Evolutionary conservation across 345 rosid species (phyloP), one percentile per base, ranked within the genome.

Genomic region (Tarenaya hassleriana): DNA sequence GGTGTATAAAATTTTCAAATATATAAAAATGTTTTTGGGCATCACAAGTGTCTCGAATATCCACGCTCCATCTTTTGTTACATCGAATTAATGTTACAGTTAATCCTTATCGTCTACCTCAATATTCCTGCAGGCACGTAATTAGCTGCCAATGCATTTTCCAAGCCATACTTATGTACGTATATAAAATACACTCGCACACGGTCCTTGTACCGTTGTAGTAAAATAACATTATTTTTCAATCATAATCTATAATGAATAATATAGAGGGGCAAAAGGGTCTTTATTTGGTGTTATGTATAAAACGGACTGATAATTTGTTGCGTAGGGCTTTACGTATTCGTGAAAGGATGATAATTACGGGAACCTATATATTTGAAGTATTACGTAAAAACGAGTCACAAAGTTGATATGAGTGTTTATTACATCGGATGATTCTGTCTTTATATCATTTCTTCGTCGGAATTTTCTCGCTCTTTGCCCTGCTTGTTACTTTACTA

Each of bases 41-140:
- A 56, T 58, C 45, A 64, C 53, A 64, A 31, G 63, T 58, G 49
- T 51, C 43, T 31, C 52, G 50, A 59, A 52, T 65, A 52, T 65
- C 60, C 38, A 58, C 40, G 49, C 40, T 51, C 39, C 52, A 61
- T 59, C 70, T 59, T 51, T 24, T 33, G 55, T 56, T 58, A 37
- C n/a, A 38, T 37, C 41, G 17, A 42, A 34, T 64, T 46, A n/a
- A n/a, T n/a, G n/a, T n/a, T 14, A 43, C 43, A 29, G 15, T 44
- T 52, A 45, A 58, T 58, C 39, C 13, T 50, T 50, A 7, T 35
- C 3, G 40, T 3, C 13, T 35, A 35, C 4, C 13, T 35, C 11
- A 9, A 9, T n/a, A 7, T 11, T 7, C 9, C 13, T 35, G 9
- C 4, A 9, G 40, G 13, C 9, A 35, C 7, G 3, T 9, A 35